A percentile compares a stretch with the other conserved stretches of the same genome.
Conservation (phyloP, 768 basidiomycete genomes). For the Russula foetens region DNA sequence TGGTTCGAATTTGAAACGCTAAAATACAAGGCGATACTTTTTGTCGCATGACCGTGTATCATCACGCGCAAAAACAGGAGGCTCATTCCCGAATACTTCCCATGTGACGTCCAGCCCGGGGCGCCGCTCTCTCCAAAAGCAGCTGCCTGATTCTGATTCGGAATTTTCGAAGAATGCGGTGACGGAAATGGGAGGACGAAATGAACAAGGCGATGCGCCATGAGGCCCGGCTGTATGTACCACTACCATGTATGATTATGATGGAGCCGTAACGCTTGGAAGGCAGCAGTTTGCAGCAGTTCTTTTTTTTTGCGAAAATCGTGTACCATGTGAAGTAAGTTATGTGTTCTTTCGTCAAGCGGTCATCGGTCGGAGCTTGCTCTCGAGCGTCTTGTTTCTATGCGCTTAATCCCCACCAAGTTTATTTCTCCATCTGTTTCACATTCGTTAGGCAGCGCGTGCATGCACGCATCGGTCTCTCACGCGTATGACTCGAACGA, state of each 20-base stretch:
- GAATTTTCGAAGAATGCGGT: not conserved
- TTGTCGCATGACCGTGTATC: too few species aligned
- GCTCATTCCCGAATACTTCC: constrained; percentile 12
- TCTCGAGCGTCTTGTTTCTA: not conserved
- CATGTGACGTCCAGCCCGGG: not conserved
- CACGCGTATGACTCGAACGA: too few species aligned
- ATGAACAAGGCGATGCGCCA: not conserved
- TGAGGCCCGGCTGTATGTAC: not conserved
- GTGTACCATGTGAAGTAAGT: not conserved
- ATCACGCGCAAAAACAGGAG: too few species aligned
- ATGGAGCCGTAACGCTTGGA: too few species aligned
- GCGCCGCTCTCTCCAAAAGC: not conserved
- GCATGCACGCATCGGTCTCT: too few species aligned
- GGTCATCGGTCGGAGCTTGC: not conserved
- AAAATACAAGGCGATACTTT: not conserved
- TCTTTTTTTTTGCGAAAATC: not conserved
- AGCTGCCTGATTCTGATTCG: not conserved
- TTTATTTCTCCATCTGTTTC: not conserved
- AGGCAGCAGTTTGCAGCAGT: not conserved
- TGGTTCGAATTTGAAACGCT: not conserved
- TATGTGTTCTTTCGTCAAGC: not conserved
- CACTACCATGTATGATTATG: too few species aligned
- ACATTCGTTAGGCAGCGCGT: too few species aligned
- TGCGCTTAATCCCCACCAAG: not conserved
- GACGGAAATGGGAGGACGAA: not conserved